Base-by-base conservation (phyloP, 169 alveolate genomes). In the Neospora caninum region DNA sequence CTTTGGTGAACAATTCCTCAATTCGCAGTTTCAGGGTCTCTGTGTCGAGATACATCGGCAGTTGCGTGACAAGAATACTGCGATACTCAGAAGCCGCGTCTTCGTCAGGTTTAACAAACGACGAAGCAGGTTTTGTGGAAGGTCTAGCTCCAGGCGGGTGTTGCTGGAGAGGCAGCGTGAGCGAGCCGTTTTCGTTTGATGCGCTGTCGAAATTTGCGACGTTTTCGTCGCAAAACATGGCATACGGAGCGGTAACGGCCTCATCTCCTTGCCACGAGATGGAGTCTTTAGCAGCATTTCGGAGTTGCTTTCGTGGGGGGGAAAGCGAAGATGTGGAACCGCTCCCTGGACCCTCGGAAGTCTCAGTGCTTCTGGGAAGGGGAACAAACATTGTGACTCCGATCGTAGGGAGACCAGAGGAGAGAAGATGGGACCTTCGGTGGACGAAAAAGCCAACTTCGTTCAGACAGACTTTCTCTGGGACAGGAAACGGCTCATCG, bases 1-100 rank as follows among this genome's bases (percentile, higher is more conserved):
- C 89, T 9, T 22, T 82, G 89, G 89, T 82, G 89, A 82, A 82
- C 67, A 82, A n/a, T 34, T 82, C 89, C 27, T 82, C 69, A 43
- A 42, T 36, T 2, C 89, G 89, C 69, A 82, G 64, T 31, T 82
- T 82, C 89, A 82, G 41, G 27, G 89, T 82, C n/a, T 82, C 89
- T 16, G 53, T 39, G 36, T 82, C 89, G 31, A 82, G 38, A 36
- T 0, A 82, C 13, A 29, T 22, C 4, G 89, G 89, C 2, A 82
- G 89, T 0, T 42, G 89, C 7, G 89, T 82, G 45, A 78, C 49
- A 10, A 78, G 86, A 43, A 78, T 2, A 43, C 86, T 78, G 43
- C 86, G 86, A 64, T 27, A 64, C n/a, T 64, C 73, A 27, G 73
- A 27, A 53, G 7, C 18, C 64, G 7, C 64, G 7, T 53, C 64